Base-by-base conservation (phyloP, 768 basidiomycete species). In the Leccinum truebloodii region DNA sequence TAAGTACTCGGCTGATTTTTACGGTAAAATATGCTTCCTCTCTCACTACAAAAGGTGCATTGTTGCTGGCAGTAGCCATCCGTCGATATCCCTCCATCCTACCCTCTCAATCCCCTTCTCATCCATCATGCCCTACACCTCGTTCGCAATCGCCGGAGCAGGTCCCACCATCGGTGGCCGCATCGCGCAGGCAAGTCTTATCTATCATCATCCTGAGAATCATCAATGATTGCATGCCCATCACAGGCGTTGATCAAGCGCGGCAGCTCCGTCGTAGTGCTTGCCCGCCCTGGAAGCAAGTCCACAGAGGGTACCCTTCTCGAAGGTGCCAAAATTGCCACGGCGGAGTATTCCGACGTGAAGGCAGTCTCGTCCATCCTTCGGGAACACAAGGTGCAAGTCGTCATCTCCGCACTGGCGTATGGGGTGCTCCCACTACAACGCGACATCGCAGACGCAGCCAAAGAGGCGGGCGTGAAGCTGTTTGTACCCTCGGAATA, bases 401-500 rank as follows among this genome's bases (percentile, higher is more conserved):
- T 78, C 14, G 63, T 77, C 39, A 48, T 77, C 37, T 78, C 75
- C 14, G 71, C 75, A 6, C 44, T 78, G 41, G 70, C 72, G 16
- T 69, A 65, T 3, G 69, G 65, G 7, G 76, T 67, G 7, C 63
- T 72, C 14, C 46, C 56, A 3, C 64, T 62, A 6, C 75, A 77
- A 54, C 63, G 63, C 28, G 48, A 63, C 2, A 57, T 78, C 37
- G 76, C 71, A 18, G 71, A 74, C 7, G 78, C 77, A 14, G 74
- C 78, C 26, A 75, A 75, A 58, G 66, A 64, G 39, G 77, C 76
- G 0, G 71, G 67, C 1, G 75, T 79, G 20, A 74, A 75, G 61
- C 44, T 79, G 52, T 77, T 79, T 52, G 76, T 76, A n/a, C 76
- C 77, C 13, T 73, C 71, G 20, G 78, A 78, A 57, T 79, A 66